Base-by-base conservation (phyloP, 306 rosid genomes). In the Rosa rugosa region DNA sequence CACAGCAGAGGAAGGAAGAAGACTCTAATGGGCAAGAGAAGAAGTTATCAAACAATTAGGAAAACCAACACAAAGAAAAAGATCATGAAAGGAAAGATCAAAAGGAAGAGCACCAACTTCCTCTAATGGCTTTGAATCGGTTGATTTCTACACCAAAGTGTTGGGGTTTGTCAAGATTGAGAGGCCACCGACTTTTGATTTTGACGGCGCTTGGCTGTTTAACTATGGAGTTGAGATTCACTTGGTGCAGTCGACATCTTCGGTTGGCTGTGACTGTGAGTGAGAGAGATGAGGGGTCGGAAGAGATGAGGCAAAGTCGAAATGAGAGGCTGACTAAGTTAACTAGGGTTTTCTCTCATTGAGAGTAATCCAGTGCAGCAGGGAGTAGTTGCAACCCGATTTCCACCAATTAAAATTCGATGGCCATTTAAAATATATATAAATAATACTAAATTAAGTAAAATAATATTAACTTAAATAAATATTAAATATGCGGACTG, bases 161-260 rank as follows among this genome's bases (percentile, higher is more conserved):
- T 56, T 91, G 40, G 93, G 95, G 6, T 90, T 93, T 49, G 90
- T 91, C 12, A 14, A 46, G 68, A 88, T 85, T 0, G 91, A 91
- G 82, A 77, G 89, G 68, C 95, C 92, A 8, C 85, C 79, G 4
- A 86, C 85, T 69, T 85, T 93, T 31, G 86, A 90, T 50, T 85
- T 27, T 27, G 31, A 87, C 9, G 86, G 1, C 17, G 91, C 96
- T 20, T 91, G 98, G 94, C 31, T 91, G 78, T 91, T 93, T 42
- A 90, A 93, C 46, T 91, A 85, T 80, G 95, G 95, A 8, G 71
- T 91, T 53, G 95, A 94, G 38, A 80, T 94, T 68, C 98, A 91
- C 79, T 72, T 93, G 91, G 88, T 91, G 71, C 90, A 87, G 60
- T 27, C 31, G 31, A 2, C 31, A 27, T 27, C 31, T 27, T 27